Conservation (phyloP, 176 grass and related monocot genomes). For the Carex scoparia region DNA sequence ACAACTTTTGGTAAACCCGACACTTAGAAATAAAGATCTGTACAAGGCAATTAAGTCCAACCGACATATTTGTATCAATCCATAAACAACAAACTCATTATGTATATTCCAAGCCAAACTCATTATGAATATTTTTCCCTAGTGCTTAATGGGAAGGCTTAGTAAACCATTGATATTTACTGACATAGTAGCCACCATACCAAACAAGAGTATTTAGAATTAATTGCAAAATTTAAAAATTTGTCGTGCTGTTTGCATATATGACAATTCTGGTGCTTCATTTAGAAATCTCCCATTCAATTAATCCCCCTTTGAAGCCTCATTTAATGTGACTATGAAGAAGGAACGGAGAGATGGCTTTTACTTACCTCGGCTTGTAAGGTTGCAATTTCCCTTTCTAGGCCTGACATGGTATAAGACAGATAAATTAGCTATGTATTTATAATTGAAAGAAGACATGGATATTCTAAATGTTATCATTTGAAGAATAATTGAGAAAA, state of each 20-base stretch:
- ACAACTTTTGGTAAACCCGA: neutral
- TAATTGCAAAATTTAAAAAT: neutral
- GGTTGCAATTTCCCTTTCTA: constrained; percentile 74
- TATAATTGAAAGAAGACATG: neutral
- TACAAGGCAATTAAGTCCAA: neutral
- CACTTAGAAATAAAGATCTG: neutral
- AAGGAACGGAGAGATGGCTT: neutral
- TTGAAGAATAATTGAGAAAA: neutral
- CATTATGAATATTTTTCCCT: neutral
- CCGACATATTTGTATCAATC: neutral
- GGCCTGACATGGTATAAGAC: constrained; percentile 35
- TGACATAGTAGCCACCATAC: neutral
- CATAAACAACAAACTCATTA: neutral
- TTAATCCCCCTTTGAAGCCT: neutral
- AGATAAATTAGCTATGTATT: neutral
- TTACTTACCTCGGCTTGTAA: constrained; percentile 74
- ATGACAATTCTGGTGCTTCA: neutral
- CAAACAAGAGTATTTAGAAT: neutral
- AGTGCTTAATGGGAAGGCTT: neutral
- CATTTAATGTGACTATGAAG: neutral
- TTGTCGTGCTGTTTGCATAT: neutral
- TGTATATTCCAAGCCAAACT: neutral
- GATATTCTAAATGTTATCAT: neutral
- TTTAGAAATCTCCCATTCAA: neutral
- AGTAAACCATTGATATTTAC: neutral